Evolutionary conservation across 2,329 filamentous ascomycete species (phyloP).

Genomic region (Pseudogymnoascus pannorum): DNA sequence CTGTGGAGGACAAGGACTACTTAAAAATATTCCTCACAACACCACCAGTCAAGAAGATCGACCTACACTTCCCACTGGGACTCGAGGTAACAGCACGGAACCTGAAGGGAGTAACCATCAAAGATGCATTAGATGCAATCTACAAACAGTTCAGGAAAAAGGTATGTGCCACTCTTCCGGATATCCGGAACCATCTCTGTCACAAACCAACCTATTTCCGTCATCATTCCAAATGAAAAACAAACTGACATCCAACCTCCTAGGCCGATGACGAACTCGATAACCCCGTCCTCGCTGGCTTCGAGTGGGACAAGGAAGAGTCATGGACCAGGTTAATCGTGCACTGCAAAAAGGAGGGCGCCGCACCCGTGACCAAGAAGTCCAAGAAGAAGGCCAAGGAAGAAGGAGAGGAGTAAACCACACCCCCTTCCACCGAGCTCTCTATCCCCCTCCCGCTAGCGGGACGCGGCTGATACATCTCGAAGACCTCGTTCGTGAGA

Average conservation of each 20-base stretch:
- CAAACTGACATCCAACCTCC: conserved; percentile 18
- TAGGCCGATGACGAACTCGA: conserved; percentile 90
- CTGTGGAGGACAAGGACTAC: conserved; percentile 74
- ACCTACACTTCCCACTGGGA: conserved; percentile 83
- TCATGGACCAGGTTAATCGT: conserved; percentile 83
- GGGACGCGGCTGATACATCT: neutral
- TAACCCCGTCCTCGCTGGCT: conserved; percentile 78
- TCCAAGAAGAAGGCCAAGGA: conserved; percentile 44
- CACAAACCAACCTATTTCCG: neutral
- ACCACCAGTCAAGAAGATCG: conserved; percentile 87
- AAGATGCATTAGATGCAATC: conserved; percentile 92
- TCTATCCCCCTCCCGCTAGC: neutral
- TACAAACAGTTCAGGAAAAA: conserved; percentile 96
- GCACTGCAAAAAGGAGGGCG: conserved; percentile 69
- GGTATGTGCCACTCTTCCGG: conserved; percentile 44
- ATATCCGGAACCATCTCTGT: conserved; percentile 10
- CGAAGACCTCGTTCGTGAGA: neutral
- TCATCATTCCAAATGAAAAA: neutral
- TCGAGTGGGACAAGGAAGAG: conserved; percentile 94
- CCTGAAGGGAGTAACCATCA: conserved; percentile 91
- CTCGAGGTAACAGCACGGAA: conserved; percentile 85
- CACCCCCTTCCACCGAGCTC: neutral
- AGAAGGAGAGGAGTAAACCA: conserved; percentile 28
- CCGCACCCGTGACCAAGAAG: conserved; percentile 57
- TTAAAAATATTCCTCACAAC: conserved; percentile 74